Conservation (phyloP, 805 yeast species). For the Tetrapisispora namnaoensis region DNA sequence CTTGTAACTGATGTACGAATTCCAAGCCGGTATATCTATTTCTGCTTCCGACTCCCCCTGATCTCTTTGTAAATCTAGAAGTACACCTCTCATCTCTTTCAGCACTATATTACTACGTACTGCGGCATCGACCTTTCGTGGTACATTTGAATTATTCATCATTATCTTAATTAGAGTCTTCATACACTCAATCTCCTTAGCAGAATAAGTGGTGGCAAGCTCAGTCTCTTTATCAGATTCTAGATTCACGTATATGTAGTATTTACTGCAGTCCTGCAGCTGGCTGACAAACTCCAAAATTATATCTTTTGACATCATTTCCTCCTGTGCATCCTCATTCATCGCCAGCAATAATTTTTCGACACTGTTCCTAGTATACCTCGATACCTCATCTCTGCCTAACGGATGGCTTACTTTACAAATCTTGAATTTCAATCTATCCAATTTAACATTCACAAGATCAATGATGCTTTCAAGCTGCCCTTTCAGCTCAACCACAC, state of each 20-base stretch:
- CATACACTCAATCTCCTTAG: constrained; percentile 22
- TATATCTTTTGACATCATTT: not conserved
- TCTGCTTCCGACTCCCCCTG: not conserved
- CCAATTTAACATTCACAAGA: constrained; percentile 17
- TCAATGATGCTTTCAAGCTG: constrained; percentile 5
- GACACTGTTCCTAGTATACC: not conserved
- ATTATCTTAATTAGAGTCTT: constrained; percentile 21
- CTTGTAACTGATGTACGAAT: constrained; percentile 9
- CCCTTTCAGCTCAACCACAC: not conserved
- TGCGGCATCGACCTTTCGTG: not conserved
- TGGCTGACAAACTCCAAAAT: not conserved
- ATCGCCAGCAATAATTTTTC: not conserved
- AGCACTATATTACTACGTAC: not conserved
- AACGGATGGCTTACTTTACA: constrained; percentile 14
- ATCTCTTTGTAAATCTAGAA: constrained; percentile 5
- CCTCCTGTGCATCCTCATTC: not conserved
- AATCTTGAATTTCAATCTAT: constrained; percentile 16
- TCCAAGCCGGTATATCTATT: constrained; percentile 6
- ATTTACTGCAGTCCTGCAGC: constrained; percentile 12
- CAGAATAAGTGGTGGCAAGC: constrained; percentile 21
- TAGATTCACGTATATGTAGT: constrained; percentile 21
- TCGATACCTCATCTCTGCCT: constrained; percentile 14
- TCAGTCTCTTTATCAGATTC: constrained; percentile 18
- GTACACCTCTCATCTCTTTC: constrained; percentile 12
- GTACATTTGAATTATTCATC: not conserved